phyloP scores from a whole-genome alignment of 371 early-diverging fungal genomes.

The Blakeslea trispora region DNA sequence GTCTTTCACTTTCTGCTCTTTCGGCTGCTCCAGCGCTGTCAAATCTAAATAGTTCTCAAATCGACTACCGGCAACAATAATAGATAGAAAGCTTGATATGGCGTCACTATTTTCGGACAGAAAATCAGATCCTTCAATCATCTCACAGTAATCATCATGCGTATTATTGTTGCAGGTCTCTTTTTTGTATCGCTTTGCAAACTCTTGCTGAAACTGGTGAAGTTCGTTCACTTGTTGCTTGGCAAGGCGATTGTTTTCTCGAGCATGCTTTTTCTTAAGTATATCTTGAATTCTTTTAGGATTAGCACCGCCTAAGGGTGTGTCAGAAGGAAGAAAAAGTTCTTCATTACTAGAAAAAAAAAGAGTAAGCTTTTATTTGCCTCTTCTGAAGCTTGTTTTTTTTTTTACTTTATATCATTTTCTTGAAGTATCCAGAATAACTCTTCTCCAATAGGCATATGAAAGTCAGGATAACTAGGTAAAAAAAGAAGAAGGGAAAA shows the following conservation, averaged over 20 bases:
- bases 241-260: constrained; percentile 8
- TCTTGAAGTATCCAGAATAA: constrained; percentile 10
- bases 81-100: constrained; percentile 1
- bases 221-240: constrained; percentile 13
- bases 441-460: not conserved
- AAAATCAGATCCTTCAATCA: constrained; percentile 12
- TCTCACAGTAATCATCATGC: constrained; percentile 4
- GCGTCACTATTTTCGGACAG: not conserved
- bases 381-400: not conserved
- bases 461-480: not conserved
- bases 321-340: constrained; percentile 17
- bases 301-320: constrained; percentile 9
- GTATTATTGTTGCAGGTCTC: not conserved
- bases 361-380: too few relatives aligned
- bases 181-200: constrained; percentile 2
- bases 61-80: not conserved
- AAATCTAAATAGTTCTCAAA: not conserved
- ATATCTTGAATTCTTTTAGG: not conserved
- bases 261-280: constrained; percentile 3
- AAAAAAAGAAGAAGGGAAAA: not conserved
- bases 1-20: not conserved
- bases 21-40: not conserved
- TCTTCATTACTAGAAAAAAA: not conserved
- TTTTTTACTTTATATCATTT: constrained; percentile 3
- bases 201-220: constrained; percentile 6